A percentile compares a stretch with the other conserved stretches of the same genome.
These are phyloP conservation scores for Pittosporum tobira DNA, from an alignment of 129 eudicot genomes.

Conservation along the genomic window DNA sequence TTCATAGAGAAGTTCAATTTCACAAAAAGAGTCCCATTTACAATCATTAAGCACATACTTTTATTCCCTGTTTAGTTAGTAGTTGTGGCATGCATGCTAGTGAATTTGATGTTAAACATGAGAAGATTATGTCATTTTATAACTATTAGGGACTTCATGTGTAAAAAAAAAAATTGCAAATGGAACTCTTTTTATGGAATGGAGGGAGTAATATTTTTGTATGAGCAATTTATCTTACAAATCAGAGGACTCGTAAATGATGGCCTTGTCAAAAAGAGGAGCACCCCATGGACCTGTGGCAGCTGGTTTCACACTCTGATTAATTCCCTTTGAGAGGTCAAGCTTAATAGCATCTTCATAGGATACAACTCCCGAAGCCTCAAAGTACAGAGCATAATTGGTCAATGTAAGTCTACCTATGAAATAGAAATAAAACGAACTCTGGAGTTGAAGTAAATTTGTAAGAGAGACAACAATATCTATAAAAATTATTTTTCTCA, in stretches of 20 bases:
- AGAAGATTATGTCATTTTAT: too few species aligned
- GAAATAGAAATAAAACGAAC: too few species aligned
- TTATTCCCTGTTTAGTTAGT: too few species aligned
- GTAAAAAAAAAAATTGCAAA: too few species aligned
- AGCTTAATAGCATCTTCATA: conserved; percentile 73
- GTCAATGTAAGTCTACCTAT: conserved; percentile 86
- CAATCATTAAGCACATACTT: too few species aligned
- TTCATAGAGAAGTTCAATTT: too few species aligned
- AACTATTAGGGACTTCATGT: too few species aligned
- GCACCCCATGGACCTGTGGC: conserved; percentile 96
- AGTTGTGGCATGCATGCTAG: too few species aligned
- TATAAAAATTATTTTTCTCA: neutral
- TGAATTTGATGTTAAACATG: too few species aligned
- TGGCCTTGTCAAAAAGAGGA: conserved; percentile 87
- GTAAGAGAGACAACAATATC: neutral
- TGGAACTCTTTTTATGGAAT: too few species aligned
- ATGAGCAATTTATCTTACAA: conserved; percentile 33
- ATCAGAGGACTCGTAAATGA: conserved; percentile 57
- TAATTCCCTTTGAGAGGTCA: conserved; percentile 56
- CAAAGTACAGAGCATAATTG: conserved; percentile 90
- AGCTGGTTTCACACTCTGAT: conserved; percentile 54
- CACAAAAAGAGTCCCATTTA: too few species aligned
- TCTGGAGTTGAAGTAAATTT: too few species aligned
- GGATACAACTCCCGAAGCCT: conserved; percentile 55
- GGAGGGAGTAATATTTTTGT: neutral